These are phyloP conservation scores for Fusarium virguliforme DNA, from an alignment of 2,329 filamentous ascomycete species.

Conservation along the genomic window DNA sequence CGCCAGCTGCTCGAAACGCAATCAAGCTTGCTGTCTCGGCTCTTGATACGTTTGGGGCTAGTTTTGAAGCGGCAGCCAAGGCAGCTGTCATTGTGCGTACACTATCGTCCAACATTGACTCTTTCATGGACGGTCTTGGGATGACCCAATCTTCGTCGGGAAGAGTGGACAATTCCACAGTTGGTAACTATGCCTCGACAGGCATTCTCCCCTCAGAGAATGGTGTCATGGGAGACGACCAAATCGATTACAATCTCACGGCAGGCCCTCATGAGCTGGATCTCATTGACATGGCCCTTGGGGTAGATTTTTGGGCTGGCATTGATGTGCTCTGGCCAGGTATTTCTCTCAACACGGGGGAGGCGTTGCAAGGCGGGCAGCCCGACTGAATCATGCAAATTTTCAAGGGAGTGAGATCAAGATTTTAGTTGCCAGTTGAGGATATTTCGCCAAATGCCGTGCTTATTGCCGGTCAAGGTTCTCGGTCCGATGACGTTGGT, in stretches of 20 bases:
- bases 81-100: background rate
- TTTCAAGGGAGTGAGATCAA: background rate
- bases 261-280: background rate
- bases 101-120: background rate
- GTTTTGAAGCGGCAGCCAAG: background rate
- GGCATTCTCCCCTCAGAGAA: background rate
- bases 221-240: background rate
- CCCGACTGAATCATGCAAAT: no score
- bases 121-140: background rate
- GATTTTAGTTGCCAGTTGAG: no score
- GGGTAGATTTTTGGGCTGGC: background rate
- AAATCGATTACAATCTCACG: background rate
- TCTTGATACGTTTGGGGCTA: background rate
- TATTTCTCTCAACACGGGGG: background rate
- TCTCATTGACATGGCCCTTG: slow-evolving; percentile 7
- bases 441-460: background rate
- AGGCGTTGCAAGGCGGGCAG: no score
- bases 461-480: background rate
- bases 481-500: background rate
- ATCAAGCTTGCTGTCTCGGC: background rate
- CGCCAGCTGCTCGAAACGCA: background rate
- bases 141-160: no score
- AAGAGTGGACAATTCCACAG: background rate
- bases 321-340: slow-evolving; percentile 4
- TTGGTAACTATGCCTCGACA: no score